Percentiles rank a stretch among this genome's conserved stretches.
These are phyloP conservation scores for Actinomucor elegans DNA, from an alignment of 371 early-diverging fungal genomes.

Conservation along the genomic window DNA sequence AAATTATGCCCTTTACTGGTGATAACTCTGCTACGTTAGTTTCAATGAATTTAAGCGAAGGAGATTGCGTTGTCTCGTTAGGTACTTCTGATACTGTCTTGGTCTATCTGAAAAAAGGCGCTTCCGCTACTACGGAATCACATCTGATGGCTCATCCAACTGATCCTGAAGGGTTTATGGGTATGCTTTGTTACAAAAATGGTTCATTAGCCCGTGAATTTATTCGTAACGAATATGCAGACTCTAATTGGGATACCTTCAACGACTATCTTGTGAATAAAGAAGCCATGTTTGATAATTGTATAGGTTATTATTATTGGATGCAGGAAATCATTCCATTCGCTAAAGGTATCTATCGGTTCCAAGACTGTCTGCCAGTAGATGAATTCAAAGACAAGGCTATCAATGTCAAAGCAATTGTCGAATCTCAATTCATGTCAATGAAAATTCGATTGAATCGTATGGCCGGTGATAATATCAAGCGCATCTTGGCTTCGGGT, in stretches of 20 bases:
- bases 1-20: conserved; percentile 75
- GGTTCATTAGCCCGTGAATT: conserved; percentile 77
- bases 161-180: conserved; percentile 59
- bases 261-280: conserved; percentile 33
- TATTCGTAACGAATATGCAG: conserved; percentile 60
- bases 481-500: conserved; percentile 69
- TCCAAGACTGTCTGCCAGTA: conserved; percentile 50
- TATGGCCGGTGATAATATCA: conserved; percentile 34
- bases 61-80: conserved; percentile 70
- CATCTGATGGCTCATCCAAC: conserved; percentile 79
- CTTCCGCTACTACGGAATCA: conserved; percentile 50
- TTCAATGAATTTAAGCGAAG: conserved; percentile 58
- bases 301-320: conserved; percentile 72
- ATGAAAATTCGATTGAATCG: conserved; percentile 58
- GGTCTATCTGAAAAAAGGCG: conserved; percentile 54
- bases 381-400: conserved; percentile 45
- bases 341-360: conserved; percentile 67
- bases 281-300: conserved; percentile 11
- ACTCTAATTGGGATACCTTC: conserved; percentile 63
- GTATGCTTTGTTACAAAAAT: conserved; percentile 84
- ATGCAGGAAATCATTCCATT: conserved; percentile 80
- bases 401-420: conserved; percentile 62
- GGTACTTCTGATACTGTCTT: conserved; percentile 84
- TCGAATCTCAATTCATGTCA: conserved; percentile 77
- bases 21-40: conserved; percentile 80